Evolutionary conservation across 2,329 filamentous ascomycete species (phyloP), one percentile per base, ranked within the genome.

Genomic region (Pseudopyrenochaeta lycopersici): DNA sequence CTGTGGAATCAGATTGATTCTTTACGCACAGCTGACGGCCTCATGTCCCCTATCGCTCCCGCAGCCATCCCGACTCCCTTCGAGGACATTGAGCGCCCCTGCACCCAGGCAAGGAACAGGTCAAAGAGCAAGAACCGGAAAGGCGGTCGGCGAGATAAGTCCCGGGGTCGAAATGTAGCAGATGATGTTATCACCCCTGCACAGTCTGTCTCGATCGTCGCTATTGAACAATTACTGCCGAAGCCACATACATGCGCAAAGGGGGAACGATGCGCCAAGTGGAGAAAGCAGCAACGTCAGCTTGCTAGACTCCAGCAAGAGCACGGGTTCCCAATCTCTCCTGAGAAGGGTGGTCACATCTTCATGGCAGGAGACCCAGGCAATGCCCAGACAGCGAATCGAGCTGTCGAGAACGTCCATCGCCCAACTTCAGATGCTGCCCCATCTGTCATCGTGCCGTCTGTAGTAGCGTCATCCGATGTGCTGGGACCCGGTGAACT

Each of bases 401-500:
- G 86, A 60, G 82, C 82, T 29, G 70, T 83, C 50, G 71, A 80
- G 76, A 68, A 82, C 68, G 65, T 86, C 81, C 75, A 84, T 60
- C 86, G 89, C 38, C 90, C 91, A 10, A 81, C 87, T 21, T 94
- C 91, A 5, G 89, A 95, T 64, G 85, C 85, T 17, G 85, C 89
- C 3, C 90, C 90, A 9, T 68, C 65, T 29, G 49, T 62, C 11
- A 48, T 68, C 14, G 65, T 63, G 14, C 65, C 65, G 11, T 97
- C 93, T 1, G 83, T 97, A 9, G 89, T 96, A 46, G 94, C 93
- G 21, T 97, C 94, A 1, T 97, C 93, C 1, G 94, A 97, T 75
- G 84, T 96, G 10, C 84, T 98, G 58, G 93, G 92, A 2, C 89
- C 90, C 5, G 85, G 85, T 7, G 76, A 84, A 31, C 73, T 88